Conservation (phyloP, 164 flowering plant genomes). For the Annona cherimola region DNA sequence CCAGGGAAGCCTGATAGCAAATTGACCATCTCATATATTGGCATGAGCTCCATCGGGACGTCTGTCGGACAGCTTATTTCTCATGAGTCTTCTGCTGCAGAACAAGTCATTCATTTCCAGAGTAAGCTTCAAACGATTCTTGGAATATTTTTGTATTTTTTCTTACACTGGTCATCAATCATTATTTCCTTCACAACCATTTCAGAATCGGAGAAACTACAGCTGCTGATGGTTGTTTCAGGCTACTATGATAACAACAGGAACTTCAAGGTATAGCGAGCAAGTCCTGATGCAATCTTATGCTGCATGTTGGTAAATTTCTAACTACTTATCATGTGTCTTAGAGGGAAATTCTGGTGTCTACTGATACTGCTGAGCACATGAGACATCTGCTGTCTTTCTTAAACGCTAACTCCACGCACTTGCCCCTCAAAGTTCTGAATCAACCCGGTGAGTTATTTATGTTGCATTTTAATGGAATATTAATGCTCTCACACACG, state of each 20-base stretch:
- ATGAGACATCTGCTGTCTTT: constrained; percentile 40
- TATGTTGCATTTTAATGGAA: neutral
- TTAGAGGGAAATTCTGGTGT: constrained; percentile 57
- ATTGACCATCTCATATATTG: constrained; percentile 31
- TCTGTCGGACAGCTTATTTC: constrained; percentile 46
- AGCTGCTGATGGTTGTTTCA: constrained; percentile 54
- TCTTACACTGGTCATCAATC: neutral
- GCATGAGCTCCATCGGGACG: constrained; percentile 69
- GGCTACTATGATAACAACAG: constrained; percentile 57
- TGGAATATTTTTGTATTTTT: neutral
- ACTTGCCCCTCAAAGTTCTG: constrained; percentile 46
- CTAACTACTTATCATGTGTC: neutral
- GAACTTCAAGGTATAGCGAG: constrained; percentile 51
- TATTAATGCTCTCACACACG: neutral
- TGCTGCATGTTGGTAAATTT: neutral
- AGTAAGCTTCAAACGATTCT: constrained; percentile 29
- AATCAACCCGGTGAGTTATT: constrained; percentile 40
- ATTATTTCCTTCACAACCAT: neutral
- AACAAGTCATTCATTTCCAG: constrained; percentile 45
- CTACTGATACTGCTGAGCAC: constrained; percentile 49
- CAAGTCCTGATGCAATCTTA: neutral
- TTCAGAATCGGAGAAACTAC: constrained; percentile 54
- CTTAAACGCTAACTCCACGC: constrained; percentile 36
- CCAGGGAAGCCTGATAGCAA: constrained; percentile 42
- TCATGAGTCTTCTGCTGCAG: constrained; percentile 32